Evolutionary conservation across 1,284 basidiomycete species (phyloP), one percentile per base, ranked within the genome.

Genomic region (Xerocomus minutiporus): DNA sequence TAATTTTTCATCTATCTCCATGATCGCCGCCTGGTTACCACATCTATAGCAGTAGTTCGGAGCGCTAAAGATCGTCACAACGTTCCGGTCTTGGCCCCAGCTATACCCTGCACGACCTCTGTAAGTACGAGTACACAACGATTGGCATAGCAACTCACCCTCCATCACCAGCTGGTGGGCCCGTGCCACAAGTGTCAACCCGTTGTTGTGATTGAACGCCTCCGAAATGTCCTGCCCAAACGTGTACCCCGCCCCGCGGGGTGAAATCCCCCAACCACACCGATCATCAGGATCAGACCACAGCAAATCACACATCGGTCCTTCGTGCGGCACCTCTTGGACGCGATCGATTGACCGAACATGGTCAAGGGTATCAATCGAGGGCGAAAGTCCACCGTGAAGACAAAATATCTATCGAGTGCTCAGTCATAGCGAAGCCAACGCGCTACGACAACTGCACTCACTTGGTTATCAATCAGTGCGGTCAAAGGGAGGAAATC

Each of bases 251-350:
- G 97, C 97, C 60, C 97, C 97, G 71, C 97, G 89, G 40, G 97
- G 97, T 63, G 93, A 97, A 68, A 99, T 98, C 35, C 97, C 97
- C 97, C 97, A 99, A 46, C 97, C 97, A 71, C 94, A 97, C 52
- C 97, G 88, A 75, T 99, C 96, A 71, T 99, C 96, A 38, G 96
- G 96, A 75, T 99, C 96, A 51, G 95, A 98, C 96, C 96, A 99
- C 51, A 99, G 82, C 51, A 99, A 78, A 74, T 99, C 96, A 69
- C 96, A 99, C 96, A 99, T 98, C 13, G 96, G 96, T 5, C 96
- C 96, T 74, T 99, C 96, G 72, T 99, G 96, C 6, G 96, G 96
- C 3, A 99, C 96, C 71, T 99, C 96, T 74, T 99, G 96, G 62
- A 97, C 93, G 54, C 96, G 89, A 79, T 98, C 96, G 69, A 99